Percentiles rank a stretch among this genome's conserved stretches.
Conservation (phyloP, 495 filamentous ascomycete genomes). For the Sporormia fimetaria region DNA sequence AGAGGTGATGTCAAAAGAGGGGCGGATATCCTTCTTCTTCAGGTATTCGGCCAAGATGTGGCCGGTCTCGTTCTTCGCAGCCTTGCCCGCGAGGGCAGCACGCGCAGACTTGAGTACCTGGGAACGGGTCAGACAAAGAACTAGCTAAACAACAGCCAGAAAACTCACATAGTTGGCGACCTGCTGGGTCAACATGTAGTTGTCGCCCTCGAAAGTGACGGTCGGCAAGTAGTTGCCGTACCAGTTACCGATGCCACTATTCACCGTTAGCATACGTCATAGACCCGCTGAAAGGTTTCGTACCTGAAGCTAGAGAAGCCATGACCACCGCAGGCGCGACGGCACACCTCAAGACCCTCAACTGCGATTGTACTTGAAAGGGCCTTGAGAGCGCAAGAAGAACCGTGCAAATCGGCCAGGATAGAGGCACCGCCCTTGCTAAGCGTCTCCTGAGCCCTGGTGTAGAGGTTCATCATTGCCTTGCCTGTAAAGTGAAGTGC, state of each 20-base stretch:
- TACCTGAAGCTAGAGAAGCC: constrained; percentile 53
- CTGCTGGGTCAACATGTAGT: constrained; percentile 71
- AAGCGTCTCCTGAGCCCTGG: constrained; percentile 55
- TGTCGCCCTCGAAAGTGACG: constrained; percentile 59
- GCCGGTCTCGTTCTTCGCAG: constrained; percentile 46
- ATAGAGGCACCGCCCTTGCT: constrained; percentile 41
- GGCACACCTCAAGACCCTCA: constrained; percentile 58
- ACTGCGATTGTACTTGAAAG: constrained; percentile 55
- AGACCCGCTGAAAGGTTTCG: not conserved
- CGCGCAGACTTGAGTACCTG: constrained; percentile 51
- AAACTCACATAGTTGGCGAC: constrained; percentile 52
- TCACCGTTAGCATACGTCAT: not conserved
- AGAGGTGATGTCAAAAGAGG: constrained; percentile 55
- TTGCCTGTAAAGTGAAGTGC: constrained; percentile 64
- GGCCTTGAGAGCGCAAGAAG: constrained; percentile 62
- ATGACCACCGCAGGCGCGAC: constrained; percentile 63
- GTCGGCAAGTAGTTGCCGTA: constrained; percentile 62
- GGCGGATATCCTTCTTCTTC: constrained; percentile 49
- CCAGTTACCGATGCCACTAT: constrained; percentile 50
- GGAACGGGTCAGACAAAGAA: constrained; percentile 4
- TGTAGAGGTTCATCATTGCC: constrained; percentile 55
- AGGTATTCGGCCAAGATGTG: constrained; percentile 49
- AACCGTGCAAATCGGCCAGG: constrained; percentile 61
- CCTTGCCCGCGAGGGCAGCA: constrained; percentile 45
- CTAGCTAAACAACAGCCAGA: constrained; percentile 1